Conservation (phyloP, 441 rosid species). For the Codiaeum variegatum region DNA sequence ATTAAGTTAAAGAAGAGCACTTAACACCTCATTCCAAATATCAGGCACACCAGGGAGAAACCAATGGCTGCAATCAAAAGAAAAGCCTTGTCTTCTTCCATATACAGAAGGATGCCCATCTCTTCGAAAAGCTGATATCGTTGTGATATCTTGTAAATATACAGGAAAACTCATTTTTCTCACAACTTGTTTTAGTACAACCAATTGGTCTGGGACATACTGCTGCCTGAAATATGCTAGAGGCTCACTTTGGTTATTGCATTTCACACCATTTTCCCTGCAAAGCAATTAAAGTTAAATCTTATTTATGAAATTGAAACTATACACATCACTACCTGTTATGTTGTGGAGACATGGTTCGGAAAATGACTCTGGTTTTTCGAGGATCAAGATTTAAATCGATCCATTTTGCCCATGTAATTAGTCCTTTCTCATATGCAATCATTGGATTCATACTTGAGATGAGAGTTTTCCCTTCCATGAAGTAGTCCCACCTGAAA, state of each 20-base stretch:
- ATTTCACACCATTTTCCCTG: slow-evolving; percentile 83
- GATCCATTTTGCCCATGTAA: slow-evolving; percentile 91
- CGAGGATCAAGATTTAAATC: slow-evolving; percentile 78
- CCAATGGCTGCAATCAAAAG: slow-evolving; percentile 93
- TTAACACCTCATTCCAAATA: slow-evolving; percentile 87
- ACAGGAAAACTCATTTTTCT: slow-evolving; percentile 73
- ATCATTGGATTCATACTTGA: slow-evolving; percentile 76
- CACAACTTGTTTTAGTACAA: slow-evolving; percentile 64
- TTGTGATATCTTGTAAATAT: slow-evolving; percentile 65
- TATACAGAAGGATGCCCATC: slow-evolving; percentile 93
- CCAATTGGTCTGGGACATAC: slow-evolving; percentile 55
- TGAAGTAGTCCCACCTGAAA: slow-evolving; percentile 90
- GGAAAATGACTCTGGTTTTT: slow-evolving; percentile 66
- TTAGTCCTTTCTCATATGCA: slow-evolving; percentile 77
- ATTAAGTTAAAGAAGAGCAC: slow-evolving; percentile 32
- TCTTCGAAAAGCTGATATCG: slow-evolving; percentile 68
- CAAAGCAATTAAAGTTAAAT: neutral
- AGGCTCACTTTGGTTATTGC: slow-evolving; percentile 76
- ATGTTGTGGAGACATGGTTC: slow-evolving; percentile 85
- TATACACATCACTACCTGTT: slow-evolving; percentile 42
- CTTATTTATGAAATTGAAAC: neutral
- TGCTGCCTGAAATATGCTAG: slow-evolving; percentile 48
- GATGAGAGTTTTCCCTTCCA: slow-evolving; percentile 53
- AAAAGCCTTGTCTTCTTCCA: slow-evolving; percentile 42
- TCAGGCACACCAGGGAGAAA: slow-evolving; percentile 97